These are phyloP conservation scores for Fusarium odoratissimum DNA, from an alignment of 2,329 filamentous ascomycete species.

Conservation along the genomic window DNA sequence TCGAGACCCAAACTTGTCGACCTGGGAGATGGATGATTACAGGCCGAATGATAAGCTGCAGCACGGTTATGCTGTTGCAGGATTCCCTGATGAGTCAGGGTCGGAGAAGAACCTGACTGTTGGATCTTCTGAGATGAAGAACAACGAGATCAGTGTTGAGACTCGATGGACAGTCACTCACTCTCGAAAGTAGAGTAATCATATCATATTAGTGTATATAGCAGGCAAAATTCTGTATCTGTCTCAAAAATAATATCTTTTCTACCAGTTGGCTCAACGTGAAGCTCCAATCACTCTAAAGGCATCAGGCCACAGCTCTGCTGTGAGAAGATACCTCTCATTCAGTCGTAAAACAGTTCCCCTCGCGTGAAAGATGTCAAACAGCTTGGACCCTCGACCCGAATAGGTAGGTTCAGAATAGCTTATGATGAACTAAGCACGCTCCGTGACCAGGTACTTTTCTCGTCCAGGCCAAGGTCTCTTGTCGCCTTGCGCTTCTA, in stretches of 20 bases:
- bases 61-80: conserved; percentile 19
- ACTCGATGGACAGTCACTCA: conserved; percentile 42
- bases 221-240: neutral
- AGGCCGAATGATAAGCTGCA: conserved; percentile 21
- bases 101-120: conserved; percentile 44
- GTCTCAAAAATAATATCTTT: conserved; percentile 4
- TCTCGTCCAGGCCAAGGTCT: fast-evolving
- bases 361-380: fast-evolving
- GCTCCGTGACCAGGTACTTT: neutral
- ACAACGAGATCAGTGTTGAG: conserved; percentile 39
- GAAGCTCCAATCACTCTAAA: neutral
- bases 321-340: fast-evolving
- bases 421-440: fast-evolving
- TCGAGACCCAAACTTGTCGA: conserved; percentile 23
- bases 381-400: neutral
- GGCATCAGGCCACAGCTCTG: neutral
- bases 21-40: conserved; percentile 45
- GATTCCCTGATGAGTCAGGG: conserved; percentile 35
- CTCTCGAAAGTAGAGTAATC: neutral
- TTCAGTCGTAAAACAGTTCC: neutral
- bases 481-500: fast-evolving
- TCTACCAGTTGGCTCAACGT: too few relatives aligned
- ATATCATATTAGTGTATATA: conserved; percentile 2
- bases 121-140: conserved; percentile 6
- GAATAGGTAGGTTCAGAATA: neutral